Evolutionary conservation across 495 filamentous ascomycete species (phyloP), one percentile per base, ranked within the genome.

Genomic region (Neurospora hispaniola): DNA sequence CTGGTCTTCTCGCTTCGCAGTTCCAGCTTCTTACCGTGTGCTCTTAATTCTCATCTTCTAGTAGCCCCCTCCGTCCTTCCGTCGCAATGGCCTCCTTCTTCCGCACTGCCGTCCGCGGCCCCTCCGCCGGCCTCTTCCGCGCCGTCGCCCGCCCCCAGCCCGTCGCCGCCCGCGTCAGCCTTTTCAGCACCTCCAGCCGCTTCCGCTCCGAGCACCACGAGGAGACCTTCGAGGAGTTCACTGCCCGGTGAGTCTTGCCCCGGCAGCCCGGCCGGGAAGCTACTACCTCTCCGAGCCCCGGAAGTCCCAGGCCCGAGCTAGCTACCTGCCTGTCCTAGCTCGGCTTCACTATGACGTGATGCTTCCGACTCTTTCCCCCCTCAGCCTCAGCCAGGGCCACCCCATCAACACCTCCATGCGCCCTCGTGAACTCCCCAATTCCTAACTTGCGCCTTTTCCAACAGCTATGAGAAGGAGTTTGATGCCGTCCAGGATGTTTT

Each of bases 181-280:
- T 83, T 85, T 92, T 92, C 88, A 91, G 89, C 87, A 92, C 89
- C 78, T 87, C 89, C 79, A 84, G 82, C 76, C 75, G 82, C 80
- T 83, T 87, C 81, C 85, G 85, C 79, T 82, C 82, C 79, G 84
- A 86, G 78, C 86, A 85, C 86, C 86, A 93, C 81, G 92, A 95
- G 82, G 96, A 99, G 90, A 97, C 89, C 79, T 99, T 96, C 80
- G 96, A 99, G 88, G 94, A 99, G 87, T 99, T 99, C 84, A 93
- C 92, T 84, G 93, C 94, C 78, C 94, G 96, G 96, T 98, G 92
- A 84, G 93, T 66, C 54, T 80, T 74, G 66, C 48, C 42, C 40
- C 46, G 16, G 66, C 43, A 14, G 41, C 35, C 43, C 42, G 68
- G 70, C 39, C 43, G 42, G 44, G 46, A 66, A 40, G 70, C 35